phyloP scores from a whole-genome alignment of 2,329 filamentous ascomycete genomes.

The Cytospora schulzeri region DNA sequence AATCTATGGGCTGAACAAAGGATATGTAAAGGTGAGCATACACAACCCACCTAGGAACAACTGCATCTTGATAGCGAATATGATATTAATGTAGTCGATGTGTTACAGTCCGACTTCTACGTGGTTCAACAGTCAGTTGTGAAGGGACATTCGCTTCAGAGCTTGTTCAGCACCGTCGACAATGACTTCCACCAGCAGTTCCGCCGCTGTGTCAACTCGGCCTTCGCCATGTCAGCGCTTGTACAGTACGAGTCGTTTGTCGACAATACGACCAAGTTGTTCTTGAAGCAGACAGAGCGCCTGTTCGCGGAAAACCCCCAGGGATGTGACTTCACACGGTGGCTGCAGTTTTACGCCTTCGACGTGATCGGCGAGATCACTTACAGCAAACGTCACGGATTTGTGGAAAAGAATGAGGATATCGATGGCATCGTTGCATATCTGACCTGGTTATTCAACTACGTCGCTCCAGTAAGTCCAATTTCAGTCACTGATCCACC shows the following conservation, averaged over 20 bases:
- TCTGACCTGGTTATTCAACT: slow-evolving; percentile 65
- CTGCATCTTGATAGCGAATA: slow-evolving; percentile 61
- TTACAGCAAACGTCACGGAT: slow-evolving; percentile 74
- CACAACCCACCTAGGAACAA: too few relatives aligned
- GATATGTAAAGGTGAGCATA: slow-evolving; percentile 70
- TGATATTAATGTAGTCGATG: background rate
- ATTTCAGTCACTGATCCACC: background rate
- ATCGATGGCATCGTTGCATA: slow-evolving; percentile 74
- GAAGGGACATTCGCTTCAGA: slow-evolving; percentile 67
- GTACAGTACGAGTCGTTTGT: slow-evolving; percentile 81
- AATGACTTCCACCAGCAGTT: slow-evolving; percentile 76
- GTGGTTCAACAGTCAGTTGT: slow-evolving; percentile 74
- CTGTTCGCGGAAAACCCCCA: slow-evolving; percentile 50
- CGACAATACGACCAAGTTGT: slow-evolving; percentile 72
- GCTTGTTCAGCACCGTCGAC: slow-evolving; percentile 75
- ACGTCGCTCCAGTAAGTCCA: slow-evolving; percentile 65
- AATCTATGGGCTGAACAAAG: slow-evolving; percentile 76
- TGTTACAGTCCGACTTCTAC: slow-evolving; percentile 82
- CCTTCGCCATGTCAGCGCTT: slow-evolving; percentile 76
- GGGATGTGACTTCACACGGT: slow-evolving; percentile 66
- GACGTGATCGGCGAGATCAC: slow-evolving; percentile 80
- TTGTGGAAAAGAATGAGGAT: slow-evolving; percentile 73
- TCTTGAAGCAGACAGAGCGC: slow-evolving; percentile 63
- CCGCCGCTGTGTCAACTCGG: slow-evolving; percentile 72
- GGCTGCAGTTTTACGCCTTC: slow-evolving; percentile 81